These are phyloP conservation scores for Euptelea pleiosperma DNA, from an alignment of 164 flowering plant species.

Conservation along the genomic window DNA sequence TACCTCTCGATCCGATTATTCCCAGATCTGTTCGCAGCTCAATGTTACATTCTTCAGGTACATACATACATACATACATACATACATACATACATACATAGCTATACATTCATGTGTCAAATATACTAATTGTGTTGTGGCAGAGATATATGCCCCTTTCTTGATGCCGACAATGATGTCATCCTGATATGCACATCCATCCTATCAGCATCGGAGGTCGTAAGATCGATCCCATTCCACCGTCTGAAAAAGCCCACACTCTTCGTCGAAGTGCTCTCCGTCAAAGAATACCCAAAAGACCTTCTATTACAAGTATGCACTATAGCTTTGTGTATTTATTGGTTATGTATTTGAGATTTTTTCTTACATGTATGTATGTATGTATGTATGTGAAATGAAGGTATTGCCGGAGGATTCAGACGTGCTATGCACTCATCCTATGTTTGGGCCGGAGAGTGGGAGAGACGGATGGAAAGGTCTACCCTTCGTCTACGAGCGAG, in stretches of 20 bases:
- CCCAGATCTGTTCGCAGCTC: constrained; percentile 35
- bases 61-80: background rate
- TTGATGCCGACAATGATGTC: constrained; percentile 50
- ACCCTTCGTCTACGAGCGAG: constrained; percentile 54
- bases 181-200: constrained; percentile 69
- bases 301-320: constrained; percentile 46
- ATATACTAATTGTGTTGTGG: too few species aligned
- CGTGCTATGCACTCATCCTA: constrained; percentile 77
- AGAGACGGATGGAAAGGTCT: constrained; percentile 62
- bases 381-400: constrained; percentile 20
- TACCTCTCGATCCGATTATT: constrained; percentile 60
- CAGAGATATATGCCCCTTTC: constrained; percentile 33
- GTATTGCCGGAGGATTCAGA: constrained; percentile 50
- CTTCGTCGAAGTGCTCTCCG: constrained; percentile 74
- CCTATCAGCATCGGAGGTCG: constrained; percentile 44
- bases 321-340: background rate
- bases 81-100: background rate
- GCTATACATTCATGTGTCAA: background rate
- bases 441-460: constrained; percentile 88
- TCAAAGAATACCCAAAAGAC: constrained; percentile 61
- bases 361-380: background rate
- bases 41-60: constrained; percentile 60
- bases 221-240: constrained; percentile 41
- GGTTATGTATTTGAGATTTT: background rate
- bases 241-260: constrained; percentile 37